Base-by-base conservation (phyloP, 352 stramenopile genomes). In the Pelagophyceae sp. region DNA sequence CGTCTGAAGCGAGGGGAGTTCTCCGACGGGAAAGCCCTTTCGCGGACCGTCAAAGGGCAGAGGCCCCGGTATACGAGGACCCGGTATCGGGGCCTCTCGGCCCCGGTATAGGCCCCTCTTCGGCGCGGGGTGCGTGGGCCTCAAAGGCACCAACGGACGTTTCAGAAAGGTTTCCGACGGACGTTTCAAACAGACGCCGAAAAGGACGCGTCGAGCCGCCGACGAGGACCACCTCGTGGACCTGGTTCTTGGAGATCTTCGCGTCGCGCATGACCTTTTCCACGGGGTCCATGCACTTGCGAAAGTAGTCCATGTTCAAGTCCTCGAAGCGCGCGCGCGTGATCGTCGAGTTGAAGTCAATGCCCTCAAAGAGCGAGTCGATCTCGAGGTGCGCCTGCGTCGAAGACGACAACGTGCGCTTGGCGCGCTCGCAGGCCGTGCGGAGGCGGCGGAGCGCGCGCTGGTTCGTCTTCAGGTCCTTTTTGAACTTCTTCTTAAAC, bases 271-370 rank as follows among this genome's bases (percentile, higher is more conserved):
- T 81, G 35, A 95, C 90, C 81, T 92, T 91, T 82, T 93, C 88
- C n/a, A 97, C 93, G 79, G 96, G 92, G 63, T 91, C 91, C 78
- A 97, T 89, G 77, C 89, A 91, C 78, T 93, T 90, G 78, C 91
- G 87, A 82, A 99, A 95, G 80, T 93, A 90, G 83, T 97, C 90
- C 81, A 83, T 86, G 80, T 94, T 95, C 38, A 97, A 85, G 80
- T 98, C 94, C 82, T 98, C 95, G 81, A 98, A 98, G 77, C 94
- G 86, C 31, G 93, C 92, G 78, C 95, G 92, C 77, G 94, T 98
- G 64, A 99, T 92, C 82, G 95, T 97, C n/a, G 96, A 90, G 78
- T 94, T 94, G 80, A 98, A 97, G 84, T 98, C 95, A 77, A 97
- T 92, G 54, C 95, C 95, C 74, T 99, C 95, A 84, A 97, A 96